Conservation (phyloP, 2,329 filamentous ascomycete species). For the Biscogniauxia mediterranea region DNA sequence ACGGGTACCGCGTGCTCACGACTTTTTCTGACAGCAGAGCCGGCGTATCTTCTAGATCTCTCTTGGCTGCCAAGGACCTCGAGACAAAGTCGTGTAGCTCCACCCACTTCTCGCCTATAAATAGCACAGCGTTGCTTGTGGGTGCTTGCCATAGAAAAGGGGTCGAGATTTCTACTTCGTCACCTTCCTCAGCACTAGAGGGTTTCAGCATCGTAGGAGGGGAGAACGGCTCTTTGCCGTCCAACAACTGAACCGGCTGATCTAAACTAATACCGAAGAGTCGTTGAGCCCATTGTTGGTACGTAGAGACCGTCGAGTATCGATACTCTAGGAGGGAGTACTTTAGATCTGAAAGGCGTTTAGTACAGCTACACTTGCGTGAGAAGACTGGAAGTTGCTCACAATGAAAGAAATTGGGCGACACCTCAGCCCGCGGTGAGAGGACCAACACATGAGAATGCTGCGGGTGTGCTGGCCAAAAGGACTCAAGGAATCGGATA, state of each 20-base stretch:
- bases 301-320: slow-evolving; percentile 56
- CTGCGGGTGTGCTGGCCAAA: slow-evolving; percentile 68
- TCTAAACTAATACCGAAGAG: slow-evolving; percentile 81
- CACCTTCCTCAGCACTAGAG: slow-evolving; percentile 26
- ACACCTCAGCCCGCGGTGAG: slow-evolving; percentile 76
- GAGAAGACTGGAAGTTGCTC: slow-evolving; percentile 24
- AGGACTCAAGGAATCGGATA: slow-evolving; percentile 77
- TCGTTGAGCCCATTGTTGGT: slow-evolving; percentile 46
- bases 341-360: slow-evolving; percentile 59
- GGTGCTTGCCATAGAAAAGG: slow-evolving; percentile 85
- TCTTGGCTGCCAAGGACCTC: slow-evolving; percentile 51
- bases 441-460: slow-evolving; percentile 80
- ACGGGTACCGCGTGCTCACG: slow-evolving; percentile 31
- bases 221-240: slow-evolving; percentile 56
- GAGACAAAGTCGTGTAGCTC: slow-evolving; percentile 81
- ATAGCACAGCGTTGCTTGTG: slow-evolving; percentile 75
- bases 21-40: slow-evolving; percentile 48
- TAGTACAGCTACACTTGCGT: not conserved
- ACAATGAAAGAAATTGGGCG: slow-evolving; percentile 80
- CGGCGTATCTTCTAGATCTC: slow-evolving; percentile 35
- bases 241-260: slow-evolving; percentile 62
- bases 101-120: slow-evolving; percentile 82
- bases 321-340: slow-evolving; percentile 75
- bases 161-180: slow-evolving; percentile 36
- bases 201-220: slow-evolving; percentile 34